phyloP scores from a whole-genome alignment of 176 grass and related monocot genomes.

The Cocos nucifera region DNA sequence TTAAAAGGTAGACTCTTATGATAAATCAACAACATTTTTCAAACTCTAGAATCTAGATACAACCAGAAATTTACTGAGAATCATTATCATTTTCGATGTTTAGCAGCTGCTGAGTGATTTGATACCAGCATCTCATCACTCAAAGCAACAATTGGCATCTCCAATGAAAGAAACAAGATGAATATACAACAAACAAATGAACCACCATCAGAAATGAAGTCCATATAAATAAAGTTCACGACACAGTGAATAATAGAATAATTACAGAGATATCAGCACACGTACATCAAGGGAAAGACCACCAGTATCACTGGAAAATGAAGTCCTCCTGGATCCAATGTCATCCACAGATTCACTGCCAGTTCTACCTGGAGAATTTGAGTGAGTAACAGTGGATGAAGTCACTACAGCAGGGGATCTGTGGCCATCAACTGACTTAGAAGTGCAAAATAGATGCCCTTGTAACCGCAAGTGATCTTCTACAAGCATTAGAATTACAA shows the following conservation, averaged over 20 bases:
- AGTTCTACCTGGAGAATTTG: slow-evolving; percentile 58
- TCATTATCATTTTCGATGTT: no score
- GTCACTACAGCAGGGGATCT: slow-evolving; percentile 33
- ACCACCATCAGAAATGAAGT: no score
- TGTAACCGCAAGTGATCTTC: slow-evolving; percentile 97
- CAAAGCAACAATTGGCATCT: no score
- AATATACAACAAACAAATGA: no score
- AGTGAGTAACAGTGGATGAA: slow-evolving; percentile 47
- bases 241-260: slow-evolving; percentile 3
- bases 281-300: slow-evolving; percentile 94
- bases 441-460: slow-evolving; percentile 64
- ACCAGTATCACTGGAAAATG: slow-evolving; percentile 67
- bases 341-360: slow-evolving; percentile 41
- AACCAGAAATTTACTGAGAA: no score
- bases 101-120: no score
- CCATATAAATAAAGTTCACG: no score
- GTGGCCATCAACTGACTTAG: slow-evolving; percentile 31
- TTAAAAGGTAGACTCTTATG: no score
- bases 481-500: slow-evolving; percentile 96
- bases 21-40: no score
- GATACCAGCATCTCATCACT: no score
- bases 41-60: no score
- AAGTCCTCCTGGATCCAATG: slow-evolving; percentile 37
- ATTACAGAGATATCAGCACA: slow-evolving; percentile 19
- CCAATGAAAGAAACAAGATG: no score